These are phyloP conservation scores for Endocladia muricata DNA, from an alignment of 31 red algal species.

Conservation along the genomic window DNA sequence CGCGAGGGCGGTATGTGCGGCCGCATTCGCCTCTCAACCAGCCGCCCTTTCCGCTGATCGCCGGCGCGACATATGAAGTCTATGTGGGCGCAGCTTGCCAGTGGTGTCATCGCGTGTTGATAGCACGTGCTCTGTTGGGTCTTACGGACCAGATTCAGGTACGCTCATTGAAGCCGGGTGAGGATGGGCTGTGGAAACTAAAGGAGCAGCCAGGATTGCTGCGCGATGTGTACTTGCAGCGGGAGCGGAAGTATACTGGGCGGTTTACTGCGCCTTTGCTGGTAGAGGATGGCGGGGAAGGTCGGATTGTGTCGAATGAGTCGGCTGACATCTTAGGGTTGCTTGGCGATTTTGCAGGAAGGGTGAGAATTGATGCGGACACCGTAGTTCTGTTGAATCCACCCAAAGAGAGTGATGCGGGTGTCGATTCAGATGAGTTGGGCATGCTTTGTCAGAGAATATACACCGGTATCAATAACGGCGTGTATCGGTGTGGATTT, in stretches of 20 bases:
- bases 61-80: constrained; percentile 14
- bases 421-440: constrained; percentile 22
- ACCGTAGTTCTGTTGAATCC: constrained; percentile 24
- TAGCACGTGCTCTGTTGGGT: constrained; percentile 60
- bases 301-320: constrained; percentile 74
- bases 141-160: constrained; percentile 17
- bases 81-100: constrained; percentile 78
- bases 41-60: neutral
- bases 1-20: constrained; percentile 63
- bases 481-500: constrained; percentile 95
- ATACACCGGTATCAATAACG: constrained; percentile 69
- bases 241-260: constrained; percentile 48
- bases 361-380: constrained; percentile 8
- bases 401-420: neutral
- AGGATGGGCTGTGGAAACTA: constrained; percentile 63
- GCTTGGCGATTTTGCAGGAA: constrained; percentile 4
- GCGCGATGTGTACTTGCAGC: constrained; percentile 32
- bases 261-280: constrained; percentile 88
- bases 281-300: constrained; percentile 4
- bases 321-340: constrained; percentile 77
- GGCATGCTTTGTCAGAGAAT: constrained; percentile 23
- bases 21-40: constrained; percentile 20
- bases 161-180: constrained; percentile 31
- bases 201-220: neutral
- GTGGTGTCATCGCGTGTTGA: constrained; percentile 90